phyloP scores from a whole-genome alignment of 495 filamentous ascomycete species.

The Rhizodiscina lignyota region DNA sequence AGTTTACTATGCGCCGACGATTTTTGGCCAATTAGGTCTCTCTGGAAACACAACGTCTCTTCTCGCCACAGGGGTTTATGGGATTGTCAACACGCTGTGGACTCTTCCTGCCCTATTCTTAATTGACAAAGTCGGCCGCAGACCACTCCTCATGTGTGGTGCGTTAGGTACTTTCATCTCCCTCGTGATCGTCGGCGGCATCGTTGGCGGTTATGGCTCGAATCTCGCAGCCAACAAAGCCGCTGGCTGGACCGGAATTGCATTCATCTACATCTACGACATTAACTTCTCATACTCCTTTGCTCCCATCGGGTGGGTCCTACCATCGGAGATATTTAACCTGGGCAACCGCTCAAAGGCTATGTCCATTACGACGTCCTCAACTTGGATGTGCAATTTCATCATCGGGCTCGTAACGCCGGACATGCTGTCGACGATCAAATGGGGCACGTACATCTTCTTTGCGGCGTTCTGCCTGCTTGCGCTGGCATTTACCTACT shows the following conservation, averaged over 20 bases:
- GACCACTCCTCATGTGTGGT: slow-evolving; percentile 20
- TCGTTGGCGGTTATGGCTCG: slow-evolving; percentile 43
- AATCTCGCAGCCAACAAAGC: slow-evolving; percentile 39
- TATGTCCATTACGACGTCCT: slow-evolving; percentile 48
- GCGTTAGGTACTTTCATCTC: slow-evolving; percentile 22
- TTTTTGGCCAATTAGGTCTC: slow-evolving; percentile 56
- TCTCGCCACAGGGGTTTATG: slow-evolving; percentile 64
- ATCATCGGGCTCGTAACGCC: slow-evolving; percentile 5
- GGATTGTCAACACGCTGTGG: slow-evolving; percentile 49
- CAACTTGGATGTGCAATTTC: slow-evolving; percentile 21
- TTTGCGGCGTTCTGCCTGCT: slow-evolving; percentile 56
- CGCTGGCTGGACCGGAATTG: slow-evolving; percentile 62
- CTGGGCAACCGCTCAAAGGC: slow-evolving; percentile 56
- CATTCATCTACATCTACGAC: slow-evolving; percentile 72
- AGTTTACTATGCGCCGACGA: slow-evolving; percentile 48
- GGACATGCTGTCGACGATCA: slow-evolving; percentile 46
- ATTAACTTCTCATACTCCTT: slow-evolving; percentile 65
- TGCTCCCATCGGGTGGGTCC: slow-evolving; percentile 49
- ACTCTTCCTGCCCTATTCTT: slow-evolving; percentile 54
- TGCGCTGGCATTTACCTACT: slow-evolving; percentile 36
- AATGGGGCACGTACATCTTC: slow-evolving; percentile 66
- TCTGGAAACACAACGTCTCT: slow-evolving; percentile 45
- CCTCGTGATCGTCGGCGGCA: slow-evolving; percentile 45
- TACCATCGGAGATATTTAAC: slow-evolving; percentile 61
- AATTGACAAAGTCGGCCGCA: slow-evolving; percentile 29